phyloP scores from a whole-genome alignment of 495 filamentous ascomycete species.

The Lepraria neglecta region DNA sequence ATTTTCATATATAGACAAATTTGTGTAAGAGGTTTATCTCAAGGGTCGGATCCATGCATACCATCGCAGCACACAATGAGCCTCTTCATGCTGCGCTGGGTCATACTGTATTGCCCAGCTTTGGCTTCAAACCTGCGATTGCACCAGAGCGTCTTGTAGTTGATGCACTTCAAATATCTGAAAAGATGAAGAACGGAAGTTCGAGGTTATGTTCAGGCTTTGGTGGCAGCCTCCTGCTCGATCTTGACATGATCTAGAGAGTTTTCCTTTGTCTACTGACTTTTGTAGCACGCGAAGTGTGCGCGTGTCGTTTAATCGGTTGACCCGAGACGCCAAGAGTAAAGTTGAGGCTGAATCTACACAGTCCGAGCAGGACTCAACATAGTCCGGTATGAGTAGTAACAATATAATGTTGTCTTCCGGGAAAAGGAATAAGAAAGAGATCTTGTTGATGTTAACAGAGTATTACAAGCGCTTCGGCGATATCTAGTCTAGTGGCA shows the following conservation, averaged over 20 bases:
- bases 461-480: background rate
- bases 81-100: conserved; percentile 22
- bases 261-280: background rate
- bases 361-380: too few species aligned
- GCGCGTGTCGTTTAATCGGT: conserved; percentile 1
- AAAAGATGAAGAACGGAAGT: background rate
- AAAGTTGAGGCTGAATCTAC: background rate
- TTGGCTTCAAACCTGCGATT: background rate
- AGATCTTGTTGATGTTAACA: conserved; percentile 12
- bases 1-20: background rate
- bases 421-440: too few species aligned
- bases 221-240: conserved; percentile 7
- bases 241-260: conserved; percentile 16
- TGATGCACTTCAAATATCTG: background rate
- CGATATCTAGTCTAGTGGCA: background rate
- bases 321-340: conserved; percentile 5
- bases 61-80: conserved; percentile 28
- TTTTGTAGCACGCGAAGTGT: background rate
- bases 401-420: too few species aligned
- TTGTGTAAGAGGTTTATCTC: background rate
- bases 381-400: too few species aligned
- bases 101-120: background rate
- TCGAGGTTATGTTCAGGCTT: background rate
- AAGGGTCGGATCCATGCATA: background rate
- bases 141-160: background rate